Percentiles rank a stretch among this genome's conserved stretches.
These are phyloP conservation scores for Backusella circina DNA, from an alignment of 192 early-diverging fungal genomes.

Conservation along the genomic window DNA sequence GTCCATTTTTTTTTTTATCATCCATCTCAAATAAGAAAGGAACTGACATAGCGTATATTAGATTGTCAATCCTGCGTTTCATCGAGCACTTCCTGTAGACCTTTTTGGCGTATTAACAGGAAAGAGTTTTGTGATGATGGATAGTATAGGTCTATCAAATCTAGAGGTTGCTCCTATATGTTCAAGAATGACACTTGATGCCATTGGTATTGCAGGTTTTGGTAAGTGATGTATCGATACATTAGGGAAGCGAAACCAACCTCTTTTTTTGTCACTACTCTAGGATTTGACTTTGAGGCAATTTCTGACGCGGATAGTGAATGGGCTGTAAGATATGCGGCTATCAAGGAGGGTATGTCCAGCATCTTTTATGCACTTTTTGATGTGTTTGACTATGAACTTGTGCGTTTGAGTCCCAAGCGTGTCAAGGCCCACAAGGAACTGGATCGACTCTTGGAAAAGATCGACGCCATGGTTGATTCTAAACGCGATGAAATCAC, in stretches of 20 bases:
- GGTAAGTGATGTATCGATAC: neutral
- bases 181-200: constrained; percentile 48
- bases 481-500: neutral
- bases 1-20: neutral
- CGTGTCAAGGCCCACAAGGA: neutral
- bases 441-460: constrained; percentile 4
- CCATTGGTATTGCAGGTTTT: constrained; percentile 52
- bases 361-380: constrained; percentile 49
- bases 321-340: constrained; percentile 41
- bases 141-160: neutral
- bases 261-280: neutral
- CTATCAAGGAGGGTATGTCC: constrained; percentile 39
- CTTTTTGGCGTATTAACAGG: neutral
- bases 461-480: constrained; percentile 8
- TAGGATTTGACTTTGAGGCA: constrained; percentile 49
- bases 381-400: constrained; percentile 42
- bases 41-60: neutral
- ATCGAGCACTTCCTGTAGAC: constrained; percentile 6
- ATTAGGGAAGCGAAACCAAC: neutral
- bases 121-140: constrained; percentile 7
- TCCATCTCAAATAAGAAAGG: neutral
- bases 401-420: neutral
- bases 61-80: constrained; percentile 18
- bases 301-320: constrained; percentile 37
- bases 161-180: neutral